A percentile compares a stretch with the other conserved stretches of the same genome.
These are phyloP conservation scores for Fragilaria crotonensis DNA, from an alignment of 108 stramenopile genomes.

Conservation along the genomic window DNA sequence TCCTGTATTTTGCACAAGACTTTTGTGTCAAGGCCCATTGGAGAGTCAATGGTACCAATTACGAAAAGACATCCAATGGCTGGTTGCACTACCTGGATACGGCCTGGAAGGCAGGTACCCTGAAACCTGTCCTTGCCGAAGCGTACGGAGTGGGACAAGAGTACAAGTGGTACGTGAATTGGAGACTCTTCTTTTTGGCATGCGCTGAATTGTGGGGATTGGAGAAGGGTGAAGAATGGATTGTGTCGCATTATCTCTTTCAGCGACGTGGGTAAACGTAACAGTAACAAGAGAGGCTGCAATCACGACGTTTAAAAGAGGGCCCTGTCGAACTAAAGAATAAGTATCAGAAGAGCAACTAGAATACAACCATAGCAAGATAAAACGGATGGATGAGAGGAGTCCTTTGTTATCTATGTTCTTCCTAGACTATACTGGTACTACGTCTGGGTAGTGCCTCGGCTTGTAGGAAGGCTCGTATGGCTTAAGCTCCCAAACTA, in stretches of 20 bases:
- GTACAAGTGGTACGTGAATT: constrained; percentile 78
- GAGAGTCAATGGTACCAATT: constrained; percentile 90
- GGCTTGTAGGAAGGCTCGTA: no score
- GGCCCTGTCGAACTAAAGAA: no score
- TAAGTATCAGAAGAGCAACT: no score
- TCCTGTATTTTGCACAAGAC: constrained; percentile 85
- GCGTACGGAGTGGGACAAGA: constrained; percentile 82
- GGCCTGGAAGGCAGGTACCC: constrained; percentile 59
- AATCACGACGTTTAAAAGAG: no score
- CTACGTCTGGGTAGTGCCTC: no score
- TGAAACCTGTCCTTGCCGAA: constrained; percentile 52
- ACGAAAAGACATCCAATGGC: constrained; percentile 83
- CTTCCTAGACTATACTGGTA: no score
- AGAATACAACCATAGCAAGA: no score
- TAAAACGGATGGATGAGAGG: no score
- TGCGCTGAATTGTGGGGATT: constrained; percentile 92
- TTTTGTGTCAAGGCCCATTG: constrained; percentile 72
- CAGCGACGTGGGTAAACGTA: background rate
- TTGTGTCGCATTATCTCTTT: constrained; percentile 84
- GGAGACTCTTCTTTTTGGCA: constrained; percentile 95
- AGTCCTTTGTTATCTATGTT: no score
- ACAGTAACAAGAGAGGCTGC: no score
- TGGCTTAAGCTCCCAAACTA: no score
- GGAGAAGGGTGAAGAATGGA: constrained; percentile 84
- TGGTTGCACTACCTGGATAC: constrained; percentile 87